phyloP scores from a whole-genome alignment of 306 rosid genomes.

The Prunus mongolica region DNA sequence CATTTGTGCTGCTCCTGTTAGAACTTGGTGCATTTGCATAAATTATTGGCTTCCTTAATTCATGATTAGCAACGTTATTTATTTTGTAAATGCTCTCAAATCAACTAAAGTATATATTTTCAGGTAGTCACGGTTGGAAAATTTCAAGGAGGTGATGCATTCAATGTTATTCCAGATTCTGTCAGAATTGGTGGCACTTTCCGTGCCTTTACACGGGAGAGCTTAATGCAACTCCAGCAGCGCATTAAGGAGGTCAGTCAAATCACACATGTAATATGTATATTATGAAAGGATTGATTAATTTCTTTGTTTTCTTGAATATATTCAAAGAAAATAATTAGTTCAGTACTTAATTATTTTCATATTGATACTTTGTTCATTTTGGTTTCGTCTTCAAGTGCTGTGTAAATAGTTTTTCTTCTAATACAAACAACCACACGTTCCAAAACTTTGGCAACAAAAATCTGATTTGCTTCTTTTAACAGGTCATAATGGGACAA shows the following conservation, averaged over 20 bases:
- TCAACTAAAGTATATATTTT: slow-evolving; percentile 21
- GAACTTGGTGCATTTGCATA: background rate
- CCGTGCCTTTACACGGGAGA: slow-evolving; percentile 58
- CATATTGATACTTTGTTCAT: background rate
- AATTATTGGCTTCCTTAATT: background rate
- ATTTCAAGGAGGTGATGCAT: slow-evolving; percentile 82
- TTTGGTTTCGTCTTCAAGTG: background rate
- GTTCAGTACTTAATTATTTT: too few species aligned
- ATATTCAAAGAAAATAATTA: background rate
- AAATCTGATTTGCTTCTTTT: slow-evolving; percentile 12
- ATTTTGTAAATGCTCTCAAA: slow-evolving; percentile 7
- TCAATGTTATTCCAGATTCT: slow-evolving; percentile 89
- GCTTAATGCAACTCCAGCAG: slow-evolving; percentile 43
- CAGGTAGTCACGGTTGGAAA: slow-evolving; percentile 80
- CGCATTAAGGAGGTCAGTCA: slow-evolving; percentile 65
- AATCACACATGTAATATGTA: slow-evolving; percentile 1
- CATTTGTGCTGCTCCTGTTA: background rate
- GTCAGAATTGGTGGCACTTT: slow-evolving; percentile 88
- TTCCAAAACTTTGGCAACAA: background rate
- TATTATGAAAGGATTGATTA: background rate
- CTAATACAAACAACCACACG: background rate
- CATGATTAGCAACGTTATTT: slow-evolving; percentile 6
- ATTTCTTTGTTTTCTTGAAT: background rate
- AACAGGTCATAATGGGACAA: slow-evolving; percentile 72
- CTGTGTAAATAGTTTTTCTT: background rate